Evolutionary conservation across 192 early-diverging fungal genomes (phyloP).

Genomic region (Entophlyctis helioformis): DNA sequence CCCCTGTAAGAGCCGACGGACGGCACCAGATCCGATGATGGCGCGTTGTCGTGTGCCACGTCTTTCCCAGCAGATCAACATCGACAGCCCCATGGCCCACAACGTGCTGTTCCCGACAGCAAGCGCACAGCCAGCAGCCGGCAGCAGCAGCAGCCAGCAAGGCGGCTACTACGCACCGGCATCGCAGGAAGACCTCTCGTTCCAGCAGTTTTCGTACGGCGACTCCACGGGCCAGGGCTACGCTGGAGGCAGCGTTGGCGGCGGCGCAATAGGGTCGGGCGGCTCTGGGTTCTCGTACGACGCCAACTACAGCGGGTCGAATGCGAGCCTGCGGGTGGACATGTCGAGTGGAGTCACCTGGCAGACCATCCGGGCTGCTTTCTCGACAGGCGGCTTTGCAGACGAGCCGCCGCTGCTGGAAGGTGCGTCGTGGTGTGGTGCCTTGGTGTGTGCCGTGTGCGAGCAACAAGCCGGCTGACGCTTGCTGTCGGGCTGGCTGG

Average conservation of each 20-base stretch:
- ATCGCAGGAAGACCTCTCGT: slow-evolving; percentile 12
- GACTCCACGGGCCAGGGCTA: not conserved
- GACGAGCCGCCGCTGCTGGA: slow-evolving; percentile 91
- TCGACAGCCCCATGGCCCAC: no score
- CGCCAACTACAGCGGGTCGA: not conserved
- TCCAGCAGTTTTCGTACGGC: slow-evolving; percentile 15
- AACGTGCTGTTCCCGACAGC: no score
- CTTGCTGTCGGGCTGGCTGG: not conserved
- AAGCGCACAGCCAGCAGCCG: no score
- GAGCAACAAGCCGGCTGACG: not conserved
- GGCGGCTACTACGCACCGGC: no score
- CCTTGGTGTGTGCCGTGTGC: not conserved
- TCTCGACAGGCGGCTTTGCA: slow-evolving; percentile 82
- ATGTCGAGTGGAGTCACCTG: slow-evolving; percentile 5
- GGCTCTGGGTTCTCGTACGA: not conserved
- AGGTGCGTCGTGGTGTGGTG: slow-evolving; percentile 27
- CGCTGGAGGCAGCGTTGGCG: not conserved
- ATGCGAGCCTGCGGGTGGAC: not conserved
- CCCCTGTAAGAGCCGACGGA: no score
- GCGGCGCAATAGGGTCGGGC: not conserved
- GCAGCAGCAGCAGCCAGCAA: no score
- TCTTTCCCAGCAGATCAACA: no score
- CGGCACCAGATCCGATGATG: no score
- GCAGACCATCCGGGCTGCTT: slow-evolving; percentile 53
- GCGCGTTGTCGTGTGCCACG: no score